Evolutionary conservation across 305 asterid species (phyloP).

Genomic region (Fraxinus baroniana): DNA sequence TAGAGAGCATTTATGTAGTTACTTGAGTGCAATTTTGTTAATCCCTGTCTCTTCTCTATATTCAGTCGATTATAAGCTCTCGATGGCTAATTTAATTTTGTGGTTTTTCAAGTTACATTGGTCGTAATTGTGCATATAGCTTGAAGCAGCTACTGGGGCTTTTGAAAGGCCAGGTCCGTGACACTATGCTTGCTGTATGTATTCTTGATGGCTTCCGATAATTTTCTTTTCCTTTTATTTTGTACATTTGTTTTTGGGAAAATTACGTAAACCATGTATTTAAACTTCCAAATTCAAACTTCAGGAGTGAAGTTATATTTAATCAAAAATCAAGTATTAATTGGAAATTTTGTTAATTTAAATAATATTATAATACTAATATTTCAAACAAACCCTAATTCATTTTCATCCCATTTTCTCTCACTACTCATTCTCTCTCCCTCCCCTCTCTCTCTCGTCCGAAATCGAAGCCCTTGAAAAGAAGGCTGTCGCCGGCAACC

Average conservation of each 20-base stretch:
- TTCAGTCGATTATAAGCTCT: not conserved
- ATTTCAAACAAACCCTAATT: too few species aligned
- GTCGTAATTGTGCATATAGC: not conserved
- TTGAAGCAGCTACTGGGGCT: not conserved
- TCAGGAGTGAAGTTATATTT: too few species aligned
- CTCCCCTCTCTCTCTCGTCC: too few species aligned
- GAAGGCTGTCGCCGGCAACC: too few species aligned
- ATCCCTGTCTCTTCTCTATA: not conserved
- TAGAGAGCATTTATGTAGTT: not conserved
- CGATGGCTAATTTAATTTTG: not conserved
- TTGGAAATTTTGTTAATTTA: too few species aligned
- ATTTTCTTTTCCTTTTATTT: not conserved
- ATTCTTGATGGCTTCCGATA: not conserved
- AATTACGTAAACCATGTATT: too few species aligned
- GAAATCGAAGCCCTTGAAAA: too few species aligned
- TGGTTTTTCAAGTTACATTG: not conserved
- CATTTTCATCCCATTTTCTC: too few species aligned
- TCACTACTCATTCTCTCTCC: too few species aligned
- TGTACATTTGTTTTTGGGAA: not conserved
- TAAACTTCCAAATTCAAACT: too few species aligned
- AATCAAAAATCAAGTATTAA: too few species aligned
- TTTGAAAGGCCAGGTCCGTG: not conserved
- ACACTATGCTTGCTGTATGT: not conserved
- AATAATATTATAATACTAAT: too few species aligned
- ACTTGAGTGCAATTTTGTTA: not conserved